These are phyloP conservation scores for Suillus occidentalis DNA, from an alignment of 768 basidiomycete genomes.

Conservation along the genomic window DNA sequence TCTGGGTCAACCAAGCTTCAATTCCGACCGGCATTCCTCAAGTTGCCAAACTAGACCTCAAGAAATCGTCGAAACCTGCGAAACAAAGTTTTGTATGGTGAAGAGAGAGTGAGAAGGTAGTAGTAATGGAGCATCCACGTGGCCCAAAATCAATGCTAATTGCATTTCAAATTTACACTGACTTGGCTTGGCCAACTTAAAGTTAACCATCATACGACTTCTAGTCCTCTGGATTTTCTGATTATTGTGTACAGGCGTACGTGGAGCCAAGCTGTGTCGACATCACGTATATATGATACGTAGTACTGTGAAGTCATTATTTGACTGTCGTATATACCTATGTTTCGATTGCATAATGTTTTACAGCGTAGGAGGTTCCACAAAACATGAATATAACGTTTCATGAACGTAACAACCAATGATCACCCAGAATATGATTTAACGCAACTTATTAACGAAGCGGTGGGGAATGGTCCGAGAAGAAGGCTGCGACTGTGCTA, in stretches of 20 bases:
- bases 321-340: neutral
- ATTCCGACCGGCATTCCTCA: constrained; percentile 73
- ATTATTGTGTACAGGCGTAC: neutral
- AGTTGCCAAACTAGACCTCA: neutral
- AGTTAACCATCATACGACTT: neutral
- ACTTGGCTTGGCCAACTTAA: neutral
- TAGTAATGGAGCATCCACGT: neutral
- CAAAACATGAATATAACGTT: neutral
- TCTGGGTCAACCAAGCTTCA: constrained; percentile 88
- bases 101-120: neutral
- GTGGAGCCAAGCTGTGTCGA: neutral
- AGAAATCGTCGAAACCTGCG: neutral
- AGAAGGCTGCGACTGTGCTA: neutral
- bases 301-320: neutral
- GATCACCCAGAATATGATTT: neutral
- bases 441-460: neutral
- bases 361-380: neutral
- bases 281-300: neutral
- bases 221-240: neutral
- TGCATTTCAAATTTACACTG: neutral
- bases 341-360: neutral
- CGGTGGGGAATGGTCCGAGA: neutral
- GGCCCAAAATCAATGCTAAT: neutral
- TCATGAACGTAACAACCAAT: neutral
- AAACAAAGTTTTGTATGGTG: neutral